These are phyloP conservation scores for Lantana camara DNA, from an alignment of 257 asterid species.

Conservation along the genomic window DNA sequence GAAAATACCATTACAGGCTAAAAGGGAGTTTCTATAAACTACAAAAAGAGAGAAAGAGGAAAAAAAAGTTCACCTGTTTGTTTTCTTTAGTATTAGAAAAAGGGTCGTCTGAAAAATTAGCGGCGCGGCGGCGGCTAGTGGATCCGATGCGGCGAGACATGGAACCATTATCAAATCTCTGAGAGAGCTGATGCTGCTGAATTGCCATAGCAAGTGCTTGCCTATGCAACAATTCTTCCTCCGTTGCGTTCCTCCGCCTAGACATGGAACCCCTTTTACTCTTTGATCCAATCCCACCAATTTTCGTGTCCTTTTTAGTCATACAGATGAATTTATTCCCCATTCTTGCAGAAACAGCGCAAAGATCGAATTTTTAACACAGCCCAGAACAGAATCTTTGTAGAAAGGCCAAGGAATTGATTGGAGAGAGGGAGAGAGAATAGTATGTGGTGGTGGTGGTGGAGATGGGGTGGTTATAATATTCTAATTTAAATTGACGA, in stretches of 20 bases:
- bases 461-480: constrained; percentile 3
- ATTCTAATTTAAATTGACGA: not conserved
- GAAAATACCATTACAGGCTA: constrained; percentile 21
- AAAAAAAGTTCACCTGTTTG: constrained; percentile 35
- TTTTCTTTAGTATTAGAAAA: constrained; percentile 33
- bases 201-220: constrained; percentile 85
- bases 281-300: constrained; percentile 52
- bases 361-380: constrained; percentile 30
- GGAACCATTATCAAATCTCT: constrained; percentile 66
- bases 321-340: constrained; percentile 70
- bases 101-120: constrained; percentile 46
- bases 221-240: constrained; percentile 68
- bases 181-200: constrained; percentile 78
- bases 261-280: constrained; percentile 60
- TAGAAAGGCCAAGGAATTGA: constrained; percentile 1
- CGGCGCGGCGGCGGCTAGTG: constrained; percentile 61
- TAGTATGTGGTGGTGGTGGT: constrained; percentile 7
- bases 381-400: constrained; percentile 31
- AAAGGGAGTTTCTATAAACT: not conserved
- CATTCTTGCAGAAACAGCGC: constrained; percentile 34
- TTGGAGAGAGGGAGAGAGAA: not conserved
- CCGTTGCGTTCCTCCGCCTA: constrained; percentile 52
- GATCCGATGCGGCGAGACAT: constrained; percentile 77
- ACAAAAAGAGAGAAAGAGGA: not conserved
- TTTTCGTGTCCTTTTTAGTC: constrained; percentile 52